Percentiles rank a stretch among this genome's conserved stretches.
These are phyloP conservation scores for Raddia guianensis DNA, from an alignment of 176 grass and related monocot species.

Conservation along the genomic window DNA sequence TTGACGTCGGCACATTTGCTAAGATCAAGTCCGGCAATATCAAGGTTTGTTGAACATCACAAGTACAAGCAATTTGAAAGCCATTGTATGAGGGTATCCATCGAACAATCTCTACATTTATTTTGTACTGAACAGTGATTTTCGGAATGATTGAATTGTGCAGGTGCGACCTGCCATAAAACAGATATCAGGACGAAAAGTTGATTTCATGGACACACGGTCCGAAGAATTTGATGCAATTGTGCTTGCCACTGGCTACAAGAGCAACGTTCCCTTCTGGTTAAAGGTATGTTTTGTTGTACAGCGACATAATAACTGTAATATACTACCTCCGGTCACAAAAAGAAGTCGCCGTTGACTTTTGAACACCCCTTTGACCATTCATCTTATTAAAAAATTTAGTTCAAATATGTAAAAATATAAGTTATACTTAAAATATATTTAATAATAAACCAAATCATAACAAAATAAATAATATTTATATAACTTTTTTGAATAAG, in stretches of 20 bases:
- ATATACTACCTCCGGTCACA: too few species aligned
- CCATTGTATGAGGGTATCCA: slow-evolving; percentile 16
- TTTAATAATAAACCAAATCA: too few species aligned
- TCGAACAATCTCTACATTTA: slow-evolving; percentile 8
- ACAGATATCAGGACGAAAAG: slow-evolving; percentile 46
- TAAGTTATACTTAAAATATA: too few species aligned
- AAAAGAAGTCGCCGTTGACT: too few species aligned
- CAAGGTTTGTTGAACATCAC: slow-evolving; percentile 58
- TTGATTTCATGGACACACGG: slow-evolving; percentile 62
- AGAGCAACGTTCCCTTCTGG: slow-evolving; percentile 90
- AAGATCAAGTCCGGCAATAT: slow-evolving; percentile 89
- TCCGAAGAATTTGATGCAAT: slow-evolving; percentile 67
- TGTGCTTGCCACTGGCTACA: slow-evolving; percentile 88
- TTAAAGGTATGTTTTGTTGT: slow-evolving; percentile 62
- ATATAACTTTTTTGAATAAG: too few species aligned
- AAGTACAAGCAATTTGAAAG: slow-evolving; percentile 30
- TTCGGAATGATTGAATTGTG: slow-evolving; percentile 35
- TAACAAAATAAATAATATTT: too few species aligned
- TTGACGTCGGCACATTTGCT: slow-evolving; percentile 85
- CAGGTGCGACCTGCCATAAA: slow-evolving; percentile 69
- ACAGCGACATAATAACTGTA: not conserved
- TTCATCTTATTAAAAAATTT: too few species aligned
- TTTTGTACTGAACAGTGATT: slow-evolving; percentile 27
- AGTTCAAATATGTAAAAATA: too few species aligned
- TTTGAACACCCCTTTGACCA: too few species aligned